phyloP scores from a whole-genome alignment of 2,329 filamentous ascomycete species.

The Ceratocystis huliohia region DNA sequence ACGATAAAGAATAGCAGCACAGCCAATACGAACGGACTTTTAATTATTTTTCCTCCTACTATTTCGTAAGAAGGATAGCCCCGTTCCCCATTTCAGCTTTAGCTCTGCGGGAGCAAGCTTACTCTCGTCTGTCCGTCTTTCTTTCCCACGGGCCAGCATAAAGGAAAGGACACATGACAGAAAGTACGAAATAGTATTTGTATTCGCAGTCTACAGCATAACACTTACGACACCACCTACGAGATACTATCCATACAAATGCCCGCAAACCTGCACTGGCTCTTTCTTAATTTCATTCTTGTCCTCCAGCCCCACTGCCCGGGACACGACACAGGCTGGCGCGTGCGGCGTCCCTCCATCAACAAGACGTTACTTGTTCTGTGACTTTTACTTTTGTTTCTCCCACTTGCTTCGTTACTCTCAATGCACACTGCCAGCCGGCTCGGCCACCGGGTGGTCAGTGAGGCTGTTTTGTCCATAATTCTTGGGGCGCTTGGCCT shows the following conservation, averaged over 20 bases:
- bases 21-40: background rate
- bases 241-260: background rate
- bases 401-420: background rate
- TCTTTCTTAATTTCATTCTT: slow-evolving; percentile 1
- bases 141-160: background rate
- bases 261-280: background rate
- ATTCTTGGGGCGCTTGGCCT: slow-evolving; percentile 1
- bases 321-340: background rate
- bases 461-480: slow-evolving; percentile 1
- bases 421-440: slow-evolving; percentile 7
- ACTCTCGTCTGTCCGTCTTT: background rate
- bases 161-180: background rate
- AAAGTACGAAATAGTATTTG: background rate
- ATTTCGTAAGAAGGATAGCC: background rate
- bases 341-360: background rate
- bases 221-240: background rate
- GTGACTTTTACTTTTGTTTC: background rate
- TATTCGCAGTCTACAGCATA: background rate
- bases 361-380: background rate
- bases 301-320: background rate
- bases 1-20: background rate
- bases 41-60: background rate
- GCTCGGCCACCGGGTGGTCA: background rate
- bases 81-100: background rate
- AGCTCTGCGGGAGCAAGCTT: background rate